These are phyloP conservation scores for Penicillium sp. DNA, from an alignment of 2,329 filamentous ascomycete genomes.

Conservation along the genomic window DNA sequence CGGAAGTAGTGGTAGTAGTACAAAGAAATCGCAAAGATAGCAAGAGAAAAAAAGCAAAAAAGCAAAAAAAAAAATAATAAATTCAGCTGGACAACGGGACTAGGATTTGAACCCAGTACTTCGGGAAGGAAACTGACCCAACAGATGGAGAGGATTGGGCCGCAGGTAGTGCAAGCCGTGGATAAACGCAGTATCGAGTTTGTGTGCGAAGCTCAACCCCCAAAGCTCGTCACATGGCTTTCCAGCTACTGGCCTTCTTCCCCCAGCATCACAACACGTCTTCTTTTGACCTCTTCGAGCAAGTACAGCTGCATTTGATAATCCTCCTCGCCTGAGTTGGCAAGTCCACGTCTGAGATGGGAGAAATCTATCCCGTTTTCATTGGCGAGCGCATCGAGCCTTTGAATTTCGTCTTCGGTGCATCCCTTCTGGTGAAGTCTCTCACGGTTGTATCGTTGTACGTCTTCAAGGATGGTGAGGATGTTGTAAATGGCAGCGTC, in stretches of 20 bases:
- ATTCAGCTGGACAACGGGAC: too few species aligned
- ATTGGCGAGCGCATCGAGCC: slow-evolving; percentile 2
- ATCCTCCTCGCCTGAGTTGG: background rate
- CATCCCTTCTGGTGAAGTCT: slow-evolving; percentile 2
- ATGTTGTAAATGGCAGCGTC: slow-evolving; percentile 2
- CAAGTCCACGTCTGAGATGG: background rate
- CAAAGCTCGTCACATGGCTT: too few species aligned
- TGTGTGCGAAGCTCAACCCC: too few species aligned
- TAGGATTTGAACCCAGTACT: too few species aligned
- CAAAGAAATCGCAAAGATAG: too few species aligned
- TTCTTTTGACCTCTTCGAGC: background rate
- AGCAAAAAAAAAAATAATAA: too few species aligned
- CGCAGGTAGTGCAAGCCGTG: too few species aligned
- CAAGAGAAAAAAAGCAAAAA: too few species aligned
- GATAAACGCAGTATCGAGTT: too few species aligned
- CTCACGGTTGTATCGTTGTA: background rate
- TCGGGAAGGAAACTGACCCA: too few species aligned
- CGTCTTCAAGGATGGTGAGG: background rate
- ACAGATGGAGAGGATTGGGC: too few species aligned
- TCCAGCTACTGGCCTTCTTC: background rate
- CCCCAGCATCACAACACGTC: background rate
- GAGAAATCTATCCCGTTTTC: slow-evolving; percentile 2
- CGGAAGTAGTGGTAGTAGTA: too few species aligned
- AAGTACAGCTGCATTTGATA: slow-evolving; percentile 4
- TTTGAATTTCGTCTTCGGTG: slow-evolving; percentile 3